phyloP scores from a whole-genome alignment of 2,329 filamentous ascomycete species.

The Chrysoporthe cubensis region DNA sequence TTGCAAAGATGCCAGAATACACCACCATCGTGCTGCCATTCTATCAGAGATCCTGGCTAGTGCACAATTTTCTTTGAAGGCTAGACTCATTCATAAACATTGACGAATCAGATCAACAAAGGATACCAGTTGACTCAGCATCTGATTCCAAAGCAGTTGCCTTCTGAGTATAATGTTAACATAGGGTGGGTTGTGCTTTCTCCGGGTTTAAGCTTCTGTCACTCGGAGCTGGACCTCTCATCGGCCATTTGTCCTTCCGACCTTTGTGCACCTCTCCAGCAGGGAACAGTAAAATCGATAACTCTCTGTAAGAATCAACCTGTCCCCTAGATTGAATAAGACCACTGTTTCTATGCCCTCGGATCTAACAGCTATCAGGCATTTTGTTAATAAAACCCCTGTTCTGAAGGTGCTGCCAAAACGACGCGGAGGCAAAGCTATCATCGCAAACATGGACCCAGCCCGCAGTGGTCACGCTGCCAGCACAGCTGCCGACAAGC shows the following conservation, averaged over 20 bases:
- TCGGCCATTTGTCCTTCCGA: not conserved
- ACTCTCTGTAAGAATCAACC: not conserved
- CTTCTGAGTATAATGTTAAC: not conserved
- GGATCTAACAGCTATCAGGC: not conserved
- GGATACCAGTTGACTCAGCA: not conserved
- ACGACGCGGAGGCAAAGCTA: not conserved
- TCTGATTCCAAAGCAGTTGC: not conserved
- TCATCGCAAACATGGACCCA: slow-evolving; percentile 11
- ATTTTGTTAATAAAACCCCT: not conserved
- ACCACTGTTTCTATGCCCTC: not conserved
- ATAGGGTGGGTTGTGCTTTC: not conserved
- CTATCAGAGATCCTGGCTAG: not conserved
- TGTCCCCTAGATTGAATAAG: not conserved
- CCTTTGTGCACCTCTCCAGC: not conserved
- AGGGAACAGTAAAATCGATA: not conserved
- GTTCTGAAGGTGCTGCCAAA: not conserved
- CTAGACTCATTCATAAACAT: not conserved
- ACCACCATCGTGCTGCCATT: not conserved
- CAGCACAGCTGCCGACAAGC: not conserved
- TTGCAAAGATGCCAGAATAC: not conserved
- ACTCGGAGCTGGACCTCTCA: not conserved
- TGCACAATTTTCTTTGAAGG: not conserved
- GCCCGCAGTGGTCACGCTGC: not conserved
- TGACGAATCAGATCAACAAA: not conserved
- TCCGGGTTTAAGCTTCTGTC: not conserved